Evolutionary conservation across 352 stramenopile genomes (phyloP), one percentile per base, ranked within the genome.

Genomic region (Achlya hypogyna): DNA sequence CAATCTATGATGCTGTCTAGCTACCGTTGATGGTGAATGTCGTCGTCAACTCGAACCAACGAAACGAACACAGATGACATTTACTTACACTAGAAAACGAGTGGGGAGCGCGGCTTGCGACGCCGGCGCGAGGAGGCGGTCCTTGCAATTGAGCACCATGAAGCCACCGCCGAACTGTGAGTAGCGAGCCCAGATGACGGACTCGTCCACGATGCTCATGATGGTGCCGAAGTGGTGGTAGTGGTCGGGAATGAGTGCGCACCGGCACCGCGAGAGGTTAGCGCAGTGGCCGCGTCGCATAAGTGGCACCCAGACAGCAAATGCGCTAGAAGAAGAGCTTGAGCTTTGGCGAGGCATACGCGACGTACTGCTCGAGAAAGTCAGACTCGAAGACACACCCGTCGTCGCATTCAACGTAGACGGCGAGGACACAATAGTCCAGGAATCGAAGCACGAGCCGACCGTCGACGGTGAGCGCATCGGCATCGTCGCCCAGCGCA

Each of bases 181-280:
- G 53, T 91, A 91, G 64, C 87, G 78, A 29, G 79, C 78, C 83
- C 83, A 91, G 51, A 91, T 82, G 9, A 89, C 71, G 0, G 78
- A 79, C 45, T 91, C 83, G 42, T 91, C 83, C 12, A 91, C 83
- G 8, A 91, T 70, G 1, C 79, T 74, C 20, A 91, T 74, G 2
- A 79, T 79, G 38, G 87, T 81, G 40, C 72, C 87, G 49, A 82
- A 81, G 28, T 77, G 76, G 49, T 91, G 83, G 66, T 86, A 85
- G 63, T 79, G 82, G 71, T 91, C 81, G 1, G 83, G 81, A 27
- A 91, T 89, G 28, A 92, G 60, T 1, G 73, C 79, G 43, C 83
- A 92, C 16, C 81, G 81, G 40, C 83, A 92, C 3, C 74, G 82
- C 22, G 66, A 79, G 3, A 90, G 63, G 51, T 77, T 79, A 0